These are phyloP conservation scores for Boletus huronensis DNA, from an alignment of 768 basidiomycete species.

Conservation along the genomic window DNA sequence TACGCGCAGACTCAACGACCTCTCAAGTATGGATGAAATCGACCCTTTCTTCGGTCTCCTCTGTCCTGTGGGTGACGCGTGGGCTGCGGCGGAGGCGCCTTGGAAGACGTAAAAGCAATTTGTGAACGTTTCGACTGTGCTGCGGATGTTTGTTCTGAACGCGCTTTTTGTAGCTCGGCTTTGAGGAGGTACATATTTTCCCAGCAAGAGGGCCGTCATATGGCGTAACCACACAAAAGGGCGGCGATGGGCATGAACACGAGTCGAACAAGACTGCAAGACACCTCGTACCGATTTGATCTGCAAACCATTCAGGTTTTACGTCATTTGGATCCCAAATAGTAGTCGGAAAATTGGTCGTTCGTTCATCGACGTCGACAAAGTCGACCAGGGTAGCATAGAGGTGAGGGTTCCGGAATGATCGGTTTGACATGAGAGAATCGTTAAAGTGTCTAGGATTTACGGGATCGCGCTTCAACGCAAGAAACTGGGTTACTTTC, in stretches of 20 bases:
- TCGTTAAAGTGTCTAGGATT: slow-evolving; percentile 92
- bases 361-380: slow-evolving; percentile 83
- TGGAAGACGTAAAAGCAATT: slow-evolving; percentile 56
- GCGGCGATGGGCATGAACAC: slow-evolving; percentile 26
- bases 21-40: slow-evolving; percentile 30
- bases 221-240: slow-evolving; percentile 6
- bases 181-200: slow-evolving; percentile 21
- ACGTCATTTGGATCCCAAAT: slow-evolving; percentile 74
- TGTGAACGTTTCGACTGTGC: slow-evolving; percentile 55
- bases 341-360: slow-evolving; percentile 72
- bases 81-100: slow-evolving; percentile 9
- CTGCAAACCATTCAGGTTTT: slow-evolving; percentile 69
- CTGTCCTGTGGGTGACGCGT: slow-evolving; percentile 16
- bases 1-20: slow-evolving; percentile 16
- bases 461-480: slow-evolving; percentile 57
- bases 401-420: slow-evolving; percentile 96
- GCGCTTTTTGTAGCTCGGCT: slow-evolving; percentile 62
- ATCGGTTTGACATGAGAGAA: slow-evolving; percentile 86
- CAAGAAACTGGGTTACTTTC: slow-evolving; percentile 77
- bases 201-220: neutral
- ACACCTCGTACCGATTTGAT: slow-evolving; percentile 64
- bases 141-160: slow-evolving; percentile 56
- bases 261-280: slow-evolving; percentile 11
- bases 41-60: slow-evolving; percentile 18
- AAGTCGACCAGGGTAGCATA: slow-evolving; percentile 95